A percentile compares a stretch with the other conserved stretches of the same genome.
phyloP scores from a whole-genome alignment of 2,329 filamentous ascomycete species.

The Alternaria sp. region DNA sequence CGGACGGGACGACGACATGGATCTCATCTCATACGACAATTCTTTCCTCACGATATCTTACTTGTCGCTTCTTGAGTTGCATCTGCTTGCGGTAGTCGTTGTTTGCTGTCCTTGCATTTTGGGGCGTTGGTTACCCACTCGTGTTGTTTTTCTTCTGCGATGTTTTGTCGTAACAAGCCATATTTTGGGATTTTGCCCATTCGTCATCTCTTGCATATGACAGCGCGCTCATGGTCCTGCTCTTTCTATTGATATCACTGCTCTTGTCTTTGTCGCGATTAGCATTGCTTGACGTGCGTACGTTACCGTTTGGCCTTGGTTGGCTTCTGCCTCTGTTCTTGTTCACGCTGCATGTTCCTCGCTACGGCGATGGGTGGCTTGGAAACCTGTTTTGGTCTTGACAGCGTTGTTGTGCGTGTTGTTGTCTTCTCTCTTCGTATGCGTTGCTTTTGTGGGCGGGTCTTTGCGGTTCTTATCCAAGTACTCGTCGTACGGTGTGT shows the following conservation, averaged over 20 bases:
- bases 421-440: neutral
- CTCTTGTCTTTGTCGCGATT: neutral
- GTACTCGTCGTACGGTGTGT: neutral
- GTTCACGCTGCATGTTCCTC: neutral
- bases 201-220: neutral
- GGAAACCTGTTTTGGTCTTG: neutral
- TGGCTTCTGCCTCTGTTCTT: neutral
- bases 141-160: neutral
- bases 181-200: neutral
- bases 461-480: neutral
- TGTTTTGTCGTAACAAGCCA: neutral
- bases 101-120: constrained; percentile 8
- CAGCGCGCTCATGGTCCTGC: neutral
- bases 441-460: neutral
- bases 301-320: neutral
- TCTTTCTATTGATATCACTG: neutral
- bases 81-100: neutral
- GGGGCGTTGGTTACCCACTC: neutral
- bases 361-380: neutral
- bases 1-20: neutral
- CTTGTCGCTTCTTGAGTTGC: neutral
- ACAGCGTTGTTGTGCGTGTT: neutral
- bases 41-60: neutral
- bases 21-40: neutral
- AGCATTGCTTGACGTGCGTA: neutral